Evolutionary conservation across 345 rosid genomes (phyloP).

Genomic region (Barbarea vulgaris): DNA sequence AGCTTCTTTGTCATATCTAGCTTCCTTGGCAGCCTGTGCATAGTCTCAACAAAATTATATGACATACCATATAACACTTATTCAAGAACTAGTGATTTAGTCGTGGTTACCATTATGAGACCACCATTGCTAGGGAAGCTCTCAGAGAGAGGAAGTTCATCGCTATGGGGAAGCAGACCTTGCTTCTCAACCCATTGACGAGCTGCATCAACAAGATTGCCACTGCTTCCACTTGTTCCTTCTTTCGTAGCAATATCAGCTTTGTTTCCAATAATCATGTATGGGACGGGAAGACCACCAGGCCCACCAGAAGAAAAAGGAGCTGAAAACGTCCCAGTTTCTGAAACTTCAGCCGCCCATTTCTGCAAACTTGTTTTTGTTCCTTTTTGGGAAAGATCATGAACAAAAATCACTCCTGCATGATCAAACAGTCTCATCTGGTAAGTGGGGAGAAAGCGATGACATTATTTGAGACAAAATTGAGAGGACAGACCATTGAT

Average conservation of each 20-base stretch:
- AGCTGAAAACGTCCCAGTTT: slow-evolving; percentile 82
- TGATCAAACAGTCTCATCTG: too few relatives aligned
- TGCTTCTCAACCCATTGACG: slow-evolving; percentile 99
- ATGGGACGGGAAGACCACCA: slow-evolving; percentile 95
- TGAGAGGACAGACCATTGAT: slow-evolving; percentile 71
- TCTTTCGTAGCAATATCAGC: slow-evolving; percentile 86
- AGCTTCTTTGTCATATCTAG: slow-evolving; percentile 91
- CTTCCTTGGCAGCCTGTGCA: slow-evolving; percentile 84
- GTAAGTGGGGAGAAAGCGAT: too few relatives aligned
- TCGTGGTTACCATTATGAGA: not conserved
- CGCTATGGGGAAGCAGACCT: slow-evolving; percentile 79
- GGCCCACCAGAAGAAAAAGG: slow-evolving; percentile 89
- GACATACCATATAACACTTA: not conserved
- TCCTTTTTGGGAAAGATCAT: slow-evolving; percentile 93
- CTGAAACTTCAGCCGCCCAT: slow-evolving; percentile 89
- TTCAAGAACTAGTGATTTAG: not conserved
- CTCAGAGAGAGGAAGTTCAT: slow-evolving; percentile 74
- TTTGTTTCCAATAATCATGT: slow-evolving; percentile 83
- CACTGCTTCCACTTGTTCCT: slow-evolving; percentile 89
- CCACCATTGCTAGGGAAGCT: not conserved
- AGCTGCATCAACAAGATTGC: slow-evolving; percentile 95
- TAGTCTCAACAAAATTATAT: not conserved
- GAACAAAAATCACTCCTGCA: slow-evolving; percentile 95
- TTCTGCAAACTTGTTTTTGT: slow-evolving; percentile 86
- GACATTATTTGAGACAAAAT: slow-evolving; percentile 17